Evolutionary conservation across 495 filamentous ascomycete species (phyloP).

Genomic region (Annulohypoxylon nitens): DNA sequence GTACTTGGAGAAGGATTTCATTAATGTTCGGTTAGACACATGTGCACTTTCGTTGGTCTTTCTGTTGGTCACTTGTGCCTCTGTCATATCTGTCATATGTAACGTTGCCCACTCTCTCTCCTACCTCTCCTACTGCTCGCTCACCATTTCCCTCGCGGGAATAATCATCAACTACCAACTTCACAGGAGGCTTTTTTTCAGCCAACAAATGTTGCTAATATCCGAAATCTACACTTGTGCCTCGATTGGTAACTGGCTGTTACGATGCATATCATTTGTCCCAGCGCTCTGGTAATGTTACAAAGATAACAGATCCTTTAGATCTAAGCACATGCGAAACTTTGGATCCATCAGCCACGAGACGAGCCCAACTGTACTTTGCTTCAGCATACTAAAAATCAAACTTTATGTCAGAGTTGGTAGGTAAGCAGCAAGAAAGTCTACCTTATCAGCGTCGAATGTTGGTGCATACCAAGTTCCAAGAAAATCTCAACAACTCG

Average conservation of each 20-base stretch:
- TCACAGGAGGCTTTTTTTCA: conserved; percentile 3
- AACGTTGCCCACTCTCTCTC: conserved; percentile 39
- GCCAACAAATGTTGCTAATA: conserved; percentile 5
- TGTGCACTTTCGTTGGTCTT: conserved; percentile 2
- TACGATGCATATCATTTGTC: conserved; percentile 35
- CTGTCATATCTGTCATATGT: conserved; percentile 25
- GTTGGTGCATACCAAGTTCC: neutral
- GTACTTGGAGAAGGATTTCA: conserved; percentile 22
- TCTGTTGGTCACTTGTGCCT: neutral
- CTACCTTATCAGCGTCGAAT: neutral
- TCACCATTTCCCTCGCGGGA: conserved; percentile 9
- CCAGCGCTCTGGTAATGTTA: conserved; percentile 40
- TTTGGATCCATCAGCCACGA: neutral
- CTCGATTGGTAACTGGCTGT: conserved; percentile 27
- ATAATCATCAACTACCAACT: conserved; percentile 4
- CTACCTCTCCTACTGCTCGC: neutral
- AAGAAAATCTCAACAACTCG: neutral
- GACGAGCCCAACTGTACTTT: conserved; percentile 1
- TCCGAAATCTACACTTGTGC: conserved; percentile 4
- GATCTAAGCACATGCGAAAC: neutral
- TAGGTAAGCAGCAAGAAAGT: neutral
- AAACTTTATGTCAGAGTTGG: neutral
- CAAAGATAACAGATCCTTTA: conserved; percentile 25
- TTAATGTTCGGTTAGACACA: conserved; percentile 19
- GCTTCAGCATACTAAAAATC: conserved; percentile 1